phyloP scores from a whole-genome alignment of 345 rosid genomes.

The Citrus hindsii region DNA sequence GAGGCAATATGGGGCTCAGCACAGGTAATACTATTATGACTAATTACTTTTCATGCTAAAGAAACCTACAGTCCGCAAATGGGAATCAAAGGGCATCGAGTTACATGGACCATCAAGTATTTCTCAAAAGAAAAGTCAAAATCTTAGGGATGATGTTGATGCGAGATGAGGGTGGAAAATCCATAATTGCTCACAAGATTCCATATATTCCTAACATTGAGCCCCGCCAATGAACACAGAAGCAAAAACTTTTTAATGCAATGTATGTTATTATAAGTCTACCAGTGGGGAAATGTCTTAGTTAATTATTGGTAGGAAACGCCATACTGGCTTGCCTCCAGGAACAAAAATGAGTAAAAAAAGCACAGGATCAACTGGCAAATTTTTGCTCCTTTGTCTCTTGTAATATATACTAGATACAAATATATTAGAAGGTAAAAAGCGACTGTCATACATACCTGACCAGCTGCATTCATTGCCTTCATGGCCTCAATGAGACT shows the following conservation, averaged over 20 bases:
- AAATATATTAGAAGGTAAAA: background rate
- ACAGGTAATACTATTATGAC: background rate
- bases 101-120: background rate
- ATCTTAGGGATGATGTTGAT: background rate
- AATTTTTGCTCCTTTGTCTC: background rate
- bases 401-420: background rate
- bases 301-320: background rate
- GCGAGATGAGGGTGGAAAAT: background rate
- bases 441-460: slow-evolving; percentile 34
- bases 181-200: background rate
- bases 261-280: background rate
- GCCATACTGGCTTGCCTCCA: background rate
- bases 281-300: background rate
- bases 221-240: background rate
- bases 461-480: slow-evolving; percentile 83
- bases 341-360: background rate
- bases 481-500: slow-evolving; percentile 81
- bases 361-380: background rate
- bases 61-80: background rate
- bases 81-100: background rate
- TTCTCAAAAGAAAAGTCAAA: background rate
- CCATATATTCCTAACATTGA: background rate
- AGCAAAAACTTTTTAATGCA: background rate
- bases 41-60: background rate
- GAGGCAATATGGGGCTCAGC: background rate